Evolutionary conservation across 148 eudicot genomes (phyloP), one percentile per base, ranked within the genome.

Genomic region (Rhododendron kiyosumense): DNA sequence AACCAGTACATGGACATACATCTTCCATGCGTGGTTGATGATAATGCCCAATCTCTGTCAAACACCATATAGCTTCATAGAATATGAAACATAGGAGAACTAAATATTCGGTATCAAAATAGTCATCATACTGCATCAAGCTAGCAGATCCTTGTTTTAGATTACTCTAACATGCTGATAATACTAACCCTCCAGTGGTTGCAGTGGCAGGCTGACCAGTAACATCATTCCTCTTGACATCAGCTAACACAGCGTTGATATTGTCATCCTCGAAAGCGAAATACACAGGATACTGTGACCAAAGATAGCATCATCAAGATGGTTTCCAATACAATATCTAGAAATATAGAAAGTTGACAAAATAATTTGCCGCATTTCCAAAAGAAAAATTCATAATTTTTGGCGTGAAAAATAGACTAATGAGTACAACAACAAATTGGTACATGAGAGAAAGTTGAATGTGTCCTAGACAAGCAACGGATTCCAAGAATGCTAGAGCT

Each of bases 141-240:
- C 14, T 67, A 45, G 36, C 45, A 65, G 0, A 36, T 49, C 22
- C 34, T 22, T 26, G 43, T 20, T 85, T 18, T 7, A 80, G 36
- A 67, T 69, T 12, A 28, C 8, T 63, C 9, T 17, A 38, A n/a
- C 78, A 85, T 85, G 79, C 75, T 36, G 26, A 43, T 78, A 65
- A 49, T 38, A 92, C 98, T 91, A 82, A 97, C 99, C 99, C 99
- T 90, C 99, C 99, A 83, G 98, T 95, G 82, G 99, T 97, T 84
- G 98, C 95, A 74, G 99, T 93, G 46, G 98, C 99, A 82, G 95
- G 96, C 92, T 97, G 99, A 86, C 98, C 98, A 84, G 91, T 87
- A 77, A 91, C 96, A 89, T 95, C 99, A 88, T 88, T 91, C 82
- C 85, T 93, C 90, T 90, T 93, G 75, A 97, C 92, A 84, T 95